Evolutionary conservation across 2,329 filamentous ascomycete species (phyloP).

Genomic region (Diaporthe australafricana): DNA sequence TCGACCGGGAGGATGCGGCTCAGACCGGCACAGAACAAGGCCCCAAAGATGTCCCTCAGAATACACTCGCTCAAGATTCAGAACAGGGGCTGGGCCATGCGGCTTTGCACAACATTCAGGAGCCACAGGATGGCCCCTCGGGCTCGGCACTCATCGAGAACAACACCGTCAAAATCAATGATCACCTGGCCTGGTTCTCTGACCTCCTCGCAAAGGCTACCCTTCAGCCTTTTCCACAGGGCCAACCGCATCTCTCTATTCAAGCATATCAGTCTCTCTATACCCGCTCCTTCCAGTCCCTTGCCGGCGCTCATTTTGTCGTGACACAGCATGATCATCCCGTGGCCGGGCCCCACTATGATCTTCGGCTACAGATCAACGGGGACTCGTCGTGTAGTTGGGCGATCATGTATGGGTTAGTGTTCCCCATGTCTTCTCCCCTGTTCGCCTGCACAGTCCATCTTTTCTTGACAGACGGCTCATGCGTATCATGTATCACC

Average conservation of each 20-base stretch:
- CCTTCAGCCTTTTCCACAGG: slow-evolving; percentile 39
- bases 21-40: background rate
- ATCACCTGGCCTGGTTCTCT: slow-evolving; percentile 55
- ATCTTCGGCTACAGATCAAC: slow-evolving; percentile 77
- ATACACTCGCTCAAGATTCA: background rate
- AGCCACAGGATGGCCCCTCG: background rate
- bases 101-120: background rate
- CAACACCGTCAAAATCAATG: slow-evolving; percentile 48
- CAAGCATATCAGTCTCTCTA: slow-evolving; percentile 52
- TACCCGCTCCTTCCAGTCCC: slow-evolving; percentile 44
- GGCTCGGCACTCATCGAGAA: slow-evolving; percentile 55
- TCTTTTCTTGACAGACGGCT: background rate
- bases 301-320: slow-evolving; percentile 68
- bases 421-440: background rate
- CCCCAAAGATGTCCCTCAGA: too few species aligned
- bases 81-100: background rate
- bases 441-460: too few species aligned
- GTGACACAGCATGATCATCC: slow-evolving; percentile 82
- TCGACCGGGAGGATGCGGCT: too few species aligned
- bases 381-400: slow-evolving; percentile 73
- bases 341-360: slow-evolving; percentile 75
- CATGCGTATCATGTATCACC: background rate
- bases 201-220: slow-evolving; percentile 46
- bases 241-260: slow-evolving; percentile 49
- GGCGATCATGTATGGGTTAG: slow-evolving; percentile 68